Conservation (phyloP, 2,329 filamentous ascomycete genomes). For the Ascochyta lentis region DNA sequence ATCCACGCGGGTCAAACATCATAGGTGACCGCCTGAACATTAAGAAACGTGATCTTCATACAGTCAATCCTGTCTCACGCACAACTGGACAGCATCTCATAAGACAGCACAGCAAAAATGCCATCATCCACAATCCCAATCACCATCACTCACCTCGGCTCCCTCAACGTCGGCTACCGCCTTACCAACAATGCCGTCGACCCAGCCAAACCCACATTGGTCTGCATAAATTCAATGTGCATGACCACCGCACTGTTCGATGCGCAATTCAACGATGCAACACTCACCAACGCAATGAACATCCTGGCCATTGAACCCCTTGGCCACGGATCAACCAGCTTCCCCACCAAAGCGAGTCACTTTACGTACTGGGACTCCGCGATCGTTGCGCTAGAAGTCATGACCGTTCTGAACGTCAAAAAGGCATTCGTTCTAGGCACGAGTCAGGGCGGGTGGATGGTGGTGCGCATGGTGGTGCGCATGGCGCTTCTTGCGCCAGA, state of each 20-base stretch:
- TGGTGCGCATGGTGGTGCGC: constrained; percentile 10
- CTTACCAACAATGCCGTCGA: constrained; percentile 15
- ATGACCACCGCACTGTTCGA: constrained; percentile 20
- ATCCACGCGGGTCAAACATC: constrained; percentile 10
- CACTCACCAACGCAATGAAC: constrained; percentile 51
- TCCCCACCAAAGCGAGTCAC: constrained; percentile 13
- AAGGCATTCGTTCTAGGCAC: constrained; percentile 13
- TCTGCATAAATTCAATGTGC: constrained; percentile 24
- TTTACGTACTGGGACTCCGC: constrained; percentile 21
- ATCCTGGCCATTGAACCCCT: constrained; percentile 60
- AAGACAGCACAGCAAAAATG: neutral
- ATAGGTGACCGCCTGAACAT: constrained; percentile 8
- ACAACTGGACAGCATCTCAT: neutral
- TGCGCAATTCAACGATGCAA: constrained; percentile 46
- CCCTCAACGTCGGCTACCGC: constrained; percentile 19
- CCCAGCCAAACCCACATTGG: constrained; percentile 11
- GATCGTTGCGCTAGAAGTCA: constrained; percentile 12
- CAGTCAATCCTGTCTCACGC: neutral
- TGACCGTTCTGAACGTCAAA: constrained; percentile 5
- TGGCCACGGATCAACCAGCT: constrained; percentile 57
- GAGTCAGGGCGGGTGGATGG: constrained; percentile 16
- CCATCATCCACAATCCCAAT: constrained; percentile 10
- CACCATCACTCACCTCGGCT: constrained; percentile 17
- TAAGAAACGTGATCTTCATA: neutral
- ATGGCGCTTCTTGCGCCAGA: constrained; percentile 18